These are phyloP conservation scores for Trichoderma atrobrunneum DNA, from an alignment of 2,329 filamentous ascomycete species.

Conservation along the genomic window DNA sequence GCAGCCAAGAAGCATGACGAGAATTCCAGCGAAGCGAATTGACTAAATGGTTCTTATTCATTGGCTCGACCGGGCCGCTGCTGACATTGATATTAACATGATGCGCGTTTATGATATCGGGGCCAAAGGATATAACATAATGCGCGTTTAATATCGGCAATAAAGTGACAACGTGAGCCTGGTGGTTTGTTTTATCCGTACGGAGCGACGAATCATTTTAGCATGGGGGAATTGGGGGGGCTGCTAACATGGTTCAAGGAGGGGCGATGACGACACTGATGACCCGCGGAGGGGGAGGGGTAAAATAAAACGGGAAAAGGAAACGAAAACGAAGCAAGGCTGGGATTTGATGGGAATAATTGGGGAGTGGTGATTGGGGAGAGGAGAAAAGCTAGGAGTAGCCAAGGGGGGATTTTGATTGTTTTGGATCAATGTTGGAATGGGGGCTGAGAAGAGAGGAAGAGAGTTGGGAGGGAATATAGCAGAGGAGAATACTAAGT, in stretches of 20 bases:
- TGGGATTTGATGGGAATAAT: neutral
- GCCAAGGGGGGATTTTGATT: neutral
- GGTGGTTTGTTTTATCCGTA: neutral
- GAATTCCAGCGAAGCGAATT: neutral
- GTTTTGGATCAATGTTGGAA: neutral
- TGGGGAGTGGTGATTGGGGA: neutral
- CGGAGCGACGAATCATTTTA: neutral
- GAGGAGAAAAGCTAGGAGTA: neutral
- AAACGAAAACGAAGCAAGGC: neutral
- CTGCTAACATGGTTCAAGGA: neutral
- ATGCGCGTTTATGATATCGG: neutral
- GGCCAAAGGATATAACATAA: neutral
- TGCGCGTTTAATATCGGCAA: neutral
- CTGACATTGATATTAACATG: neutral
- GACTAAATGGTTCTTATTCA: neutral
- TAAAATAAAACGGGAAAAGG: neutral
- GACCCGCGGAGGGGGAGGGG: constrained; percentile 8
- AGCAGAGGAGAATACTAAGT: neutral
- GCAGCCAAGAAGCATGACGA: neutral
- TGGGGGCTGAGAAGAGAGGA: no score
- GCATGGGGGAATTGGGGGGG: neutral
- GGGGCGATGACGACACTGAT: constrained; percentile 17
- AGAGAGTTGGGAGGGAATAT: no score
- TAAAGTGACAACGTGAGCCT: neutral
- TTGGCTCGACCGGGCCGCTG: neutral